Percentiles rank a stretch among this genome's conserved stretches.
phyloP scores from a whole-genome alignment of 345 rosid genomes.

The Citrus inodora region DNA sequence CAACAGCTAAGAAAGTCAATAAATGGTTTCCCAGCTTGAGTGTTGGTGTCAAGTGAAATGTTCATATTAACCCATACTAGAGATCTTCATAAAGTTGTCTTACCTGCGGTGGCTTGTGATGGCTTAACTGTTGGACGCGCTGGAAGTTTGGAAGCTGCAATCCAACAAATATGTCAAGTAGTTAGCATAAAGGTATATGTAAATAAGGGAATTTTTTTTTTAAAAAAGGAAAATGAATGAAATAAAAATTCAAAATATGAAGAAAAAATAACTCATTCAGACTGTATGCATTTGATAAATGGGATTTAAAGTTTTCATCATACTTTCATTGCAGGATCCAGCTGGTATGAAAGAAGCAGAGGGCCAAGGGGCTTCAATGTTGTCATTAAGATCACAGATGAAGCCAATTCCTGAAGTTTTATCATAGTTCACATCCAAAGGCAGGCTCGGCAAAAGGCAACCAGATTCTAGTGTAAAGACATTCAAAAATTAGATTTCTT shows the following conservation, averaged over 20 bases:
- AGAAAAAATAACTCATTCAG: not conserved
- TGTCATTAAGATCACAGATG: conserved; percentile 62
- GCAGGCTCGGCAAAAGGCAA: conserved; percentile 60
- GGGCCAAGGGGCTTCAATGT: conserved; percentile 60
- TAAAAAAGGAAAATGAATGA: not conserved
- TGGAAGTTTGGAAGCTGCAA: conserved; percentile 52
- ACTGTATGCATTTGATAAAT: not conserved
- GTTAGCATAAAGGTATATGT: not conserved
- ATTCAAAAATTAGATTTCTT: not conserved
- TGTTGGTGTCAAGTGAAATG: not conserved
- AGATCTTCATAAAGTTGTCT: not conserved
- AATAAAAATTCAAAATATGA: not conserved
- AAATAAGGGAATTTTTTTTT: not conserved
- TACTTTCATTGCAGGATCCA: conserved; percentile 57
- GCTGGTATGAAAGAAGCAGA: conserved; percentile 28
- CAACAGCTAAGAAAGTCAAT: not conserved
- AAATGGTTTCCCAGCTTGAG: not conserved
- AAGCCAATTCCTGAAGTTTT: conserved; percentile 48
- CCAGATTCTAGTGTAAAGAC: conserved; percentile 38
- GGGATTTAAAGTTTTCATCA: not conserved
- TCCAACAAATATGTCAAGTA: not conserved
- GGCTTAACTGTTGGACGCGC: conserved; percentile 53
- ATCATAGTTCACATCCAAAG: conserved; percentile 52
- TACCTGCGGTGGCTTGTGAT: conserved; percentile 33
- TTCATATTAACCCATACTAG: not conserved